These are phyloP conservation scores for Anisodus tanguticus DNA, from an alignment of 257 asterid species.

Conservation along the genomic window DNA sequence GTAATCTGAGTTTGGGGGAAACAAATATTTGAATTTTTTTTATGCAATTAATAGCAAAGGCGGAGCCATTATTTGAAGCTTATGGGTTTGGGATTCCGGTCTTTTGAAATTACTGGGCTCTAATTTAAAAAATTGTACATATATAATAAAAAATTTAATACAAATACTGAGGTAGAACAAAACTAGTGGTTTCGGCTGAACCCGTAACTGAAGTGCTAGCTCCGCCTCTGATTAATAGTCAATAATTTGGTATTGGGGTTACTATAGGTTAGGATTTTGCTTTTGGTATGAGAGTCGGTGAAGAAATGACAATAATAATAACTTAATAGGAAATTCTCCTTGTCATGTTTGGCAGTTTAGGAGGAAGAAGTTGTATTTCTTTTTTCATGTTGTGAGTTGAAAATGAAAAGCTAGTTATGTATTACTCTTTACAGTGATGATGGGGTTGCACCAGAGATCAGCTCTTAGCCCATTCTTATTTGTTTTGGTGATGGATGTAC, in stretches of 20 bases:
- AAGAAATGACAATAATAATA: background rate
- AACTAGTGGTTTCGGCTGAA: too few species aligned
- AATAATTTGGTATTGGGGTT: background rate
- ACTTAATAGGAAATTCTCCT: background rate
- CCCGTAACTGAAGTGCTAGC: too few species aligned
- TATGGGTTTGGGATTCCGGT: too few species aligned
- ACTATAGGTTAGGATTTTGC: background rate
- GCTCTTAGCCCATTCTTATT: too few species aligned
- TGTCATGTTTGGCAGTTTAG: background rate
- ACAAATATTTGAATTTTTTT: background rate
- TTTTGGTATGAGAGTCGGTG: background rate
- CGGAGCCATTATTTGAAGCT: too few species aligned
- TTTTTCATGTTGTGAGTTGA: background rate
- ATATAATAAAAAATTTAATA: too few species aligned
- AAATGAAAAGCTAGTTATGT: background rate
- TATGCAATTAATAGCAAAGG: background rate
- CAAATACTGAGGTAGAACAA: too few species aligned
- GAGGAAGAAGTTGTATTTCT: background rate
- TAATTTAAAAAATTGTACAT: too few species aligned
- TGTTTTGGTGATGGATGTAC: too few species aligned
- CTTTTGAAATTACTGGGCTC: too few species aligned
- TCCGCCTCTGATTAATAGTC: background rate
- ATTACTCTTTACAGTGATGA: background rate
- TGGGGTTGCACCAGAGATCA: too few species aligned
- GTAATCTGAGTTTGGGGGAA: background rate